Percentiles rank a stretch among this genome's conserved stretches.
Conservation (phyloP, 2,329 filamentous ascomycete species). For the Paecilomyces niveus region DNA sequence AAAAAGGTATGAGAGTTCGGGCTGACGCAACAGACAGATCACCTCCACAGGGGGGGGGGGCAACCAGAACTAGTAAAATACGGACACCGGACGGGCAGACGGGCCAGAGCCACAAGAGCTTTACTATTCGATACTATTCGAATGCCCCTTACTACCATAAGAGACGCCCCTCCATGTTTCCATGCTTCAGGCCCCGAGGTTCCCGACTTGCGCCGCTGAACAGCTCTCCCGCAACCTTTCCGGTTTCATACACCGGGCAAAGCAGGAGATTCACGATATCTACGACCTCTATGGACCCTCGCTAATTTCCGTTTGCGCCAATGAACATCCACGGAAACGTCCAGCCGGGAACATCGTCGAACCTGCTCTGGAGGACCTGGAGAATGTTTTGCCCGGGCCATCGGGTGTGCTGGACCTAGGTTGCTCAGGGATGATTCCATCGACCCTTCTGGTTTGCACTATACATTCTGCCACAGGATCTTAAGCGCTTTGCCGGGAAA, state of each 20-base stretch:
- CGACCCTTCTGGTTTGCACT: background rate
- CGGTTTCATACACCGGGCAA: conserved; percentile 39
- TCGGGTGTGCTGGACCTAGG: conserved; percentile 14
- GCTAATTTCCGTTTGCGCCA: conserved; percentile 22
- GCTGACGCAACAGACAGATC: conserved; percentile 22
- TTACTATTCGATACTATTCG: background rate
- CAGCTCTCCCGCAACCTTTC: conserved; percentile 23
- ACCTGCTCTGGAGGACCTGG: conserved; percentile 15
- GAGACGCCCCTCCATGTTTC: conserved; percentile 2
- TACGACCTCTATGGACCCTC: conserved; percentile 11
- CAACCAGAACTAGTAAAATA: conserved; percentile 6
- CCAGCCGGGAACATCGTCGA: conserved; percentile 14
- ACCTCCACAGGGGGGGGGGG: conserved; percentile 7
- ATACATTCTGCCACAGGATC: background rate
- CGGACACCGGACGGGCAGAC: conserved; percentile 23
- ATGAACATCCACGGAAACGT: conserved; percentile 11
- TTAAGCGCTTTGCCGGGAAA: background rate
- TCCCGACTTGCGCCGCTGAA: conserved; percentile 25
- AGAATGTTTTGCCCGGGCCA: conserved; percentile 21
- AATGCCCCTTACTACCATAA: background rate
- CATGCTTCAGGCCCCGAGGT: conserved; percentile 7
- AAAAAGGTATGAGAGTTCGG: conserved; percentile 28
- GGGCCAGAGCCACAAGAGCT: conserved; percentile 11
- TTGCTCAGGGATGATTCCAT: conserved; percentile 4
- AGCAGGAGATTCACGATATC: conserved; percentile 33